Percentiles rank a stretch among this genome's conserved stretches.
Conservation (phyloP, 2,329 filamentous ascomycete species). For the Monosporascus sp. region DNA sequence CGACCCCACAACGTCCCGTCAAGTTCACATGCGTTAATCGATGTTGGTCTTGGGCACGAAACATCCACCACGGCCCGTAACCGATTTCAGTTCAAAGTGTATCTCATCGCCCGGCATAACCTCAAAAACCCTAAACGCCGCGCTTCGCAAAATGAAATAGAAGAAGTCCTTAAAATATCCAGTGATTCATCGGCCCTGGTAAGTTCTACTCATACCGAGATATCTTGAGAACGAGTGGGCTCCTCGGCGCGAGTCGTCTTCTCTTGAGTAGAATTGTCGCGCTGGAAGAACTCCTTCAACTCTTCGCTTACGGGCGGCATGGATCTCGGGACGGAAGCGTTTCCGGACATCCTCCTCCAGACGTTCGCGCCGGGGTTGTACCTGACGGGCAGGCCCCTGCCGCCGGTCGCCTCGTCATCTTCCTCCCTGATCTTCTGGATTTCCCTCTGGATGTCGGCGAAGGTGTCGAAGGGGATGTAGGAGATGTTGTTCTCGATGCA, state of each 20-base stretch:
- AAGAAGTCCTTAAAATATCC: too few species aligned
- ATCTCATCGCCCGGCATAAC: too few species aligned
- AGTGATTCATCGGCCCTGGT: too few species aligned
- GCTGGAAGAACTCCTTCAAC: slow-evolving; percentile 60
- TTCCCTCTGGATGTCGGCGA: slow-evolving; percentile 59
- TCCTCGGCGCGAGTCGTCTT: slow-evolving; percentile 29
- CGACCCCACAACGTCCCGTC: too few species aligned
- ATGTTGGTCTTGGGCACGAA: too few species aligned
- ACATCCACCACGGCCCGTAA: too few species aligned
- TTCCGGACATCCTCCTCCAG: slow-evolving; percentile 59
- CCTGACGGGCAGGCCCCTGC: slow-evolving; percentile 50
- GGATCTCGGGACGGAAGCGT: slow-evolving; percentile 40
- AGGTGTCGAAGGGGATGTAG: slow-evolving; percentile 60
- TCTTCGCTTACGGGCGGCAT: slow-evolving; percentile 37
- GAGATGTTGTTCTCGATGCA: slow-evolving; percentile 56
- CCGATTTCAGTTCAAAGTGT: too few species aligned
- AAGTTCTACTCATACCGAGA: too few species aligned
- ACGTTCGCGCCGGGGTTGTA: slow-evolving; percentile 66
- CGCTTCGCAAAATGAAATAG: too few species aligned
- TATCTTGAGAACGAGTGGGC: background rate
- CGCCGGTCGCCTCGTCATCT: slow-evolving; percentile 56
- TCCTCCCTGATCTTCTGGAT: slow-evolving; percentile 52
- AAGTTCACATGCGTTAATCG: too few species aligned
- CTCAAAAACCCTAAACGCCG: too few species aligned
- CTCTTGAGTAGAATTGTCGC: slow-evolving; percentile 47